These are phyloP conservation scores for Flaveria robusta DNA, from an alignment of 129 eudicot species.

Conservation along the genomic window DNA sequence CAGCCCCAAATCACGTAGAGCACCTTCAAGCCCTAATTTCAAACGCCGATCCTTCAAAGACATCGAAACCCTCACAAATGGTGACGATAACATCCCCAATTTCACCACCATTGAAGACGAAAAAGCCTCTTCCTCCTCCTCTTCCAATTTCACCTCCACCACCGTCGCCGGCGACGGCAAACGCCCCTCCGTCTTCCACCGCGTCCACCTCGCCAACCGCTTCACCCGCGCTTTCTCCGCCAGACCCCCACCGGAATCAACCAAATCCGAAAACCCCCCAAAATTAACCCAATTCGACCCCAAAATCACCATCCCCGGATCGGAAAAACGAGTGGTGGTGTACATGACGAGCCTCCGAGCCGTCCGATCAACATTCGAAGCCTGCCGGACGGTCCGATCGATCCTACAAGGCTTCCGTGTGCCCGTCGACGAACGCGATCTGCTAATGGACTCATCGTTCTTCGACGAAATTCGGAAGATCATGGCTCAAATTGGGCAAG, in stretches of 20 bases:
- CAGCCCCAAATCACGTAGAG: slow-evolving; percentile 33
- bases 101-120: slow-evolving; percentile 1
- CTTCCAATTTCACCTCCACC: not conserved
- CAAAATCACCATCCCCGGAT: slow-evolving; percentile 43
- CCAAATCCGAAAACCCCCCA: slow-evolving; percentile 13
- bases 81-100: not conserved
- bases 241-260: slow-evolving; percentile 1
- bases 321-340: slow-evolving; percentile 59
- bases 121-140: not conserved
- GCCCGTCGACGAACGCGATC: slow-evolving; percentile 85
- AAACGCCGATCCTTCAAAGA: slow-evolving; percentile 62
- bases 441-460: slow-evolving; percentile 73
- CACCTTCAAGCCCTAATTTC: slow-evolving; percentile 41
- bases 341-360: slow-evolving; percentile 81
- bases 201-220: slow-evolving; percentile 53
- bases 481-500: slow-evolving; percentile 41
- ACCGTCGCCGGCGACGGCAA: slow-evolving; percentile 6
- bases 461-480: slow-evolving; percentile 58
- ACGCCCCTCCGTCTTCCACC: slow-evolving; percentile 60
- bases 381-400: slow-evolving; percentile 65
- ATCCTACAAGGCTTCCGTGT: slow-evolving; percentile 72
- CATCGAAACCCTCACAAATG: slow-evolving; percentile 50
- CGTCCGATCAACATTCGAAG: slow-evolving; percentile 88
- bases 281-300: not conserved
- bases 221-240: slow-evolving; percentile 49